Percentiles rank a stretch among this genome's conserved stretches.
Conservation (phyloP, 2,329 filamentous ascomycete genomes). For the Aspergillus chevalieri region DNA sequence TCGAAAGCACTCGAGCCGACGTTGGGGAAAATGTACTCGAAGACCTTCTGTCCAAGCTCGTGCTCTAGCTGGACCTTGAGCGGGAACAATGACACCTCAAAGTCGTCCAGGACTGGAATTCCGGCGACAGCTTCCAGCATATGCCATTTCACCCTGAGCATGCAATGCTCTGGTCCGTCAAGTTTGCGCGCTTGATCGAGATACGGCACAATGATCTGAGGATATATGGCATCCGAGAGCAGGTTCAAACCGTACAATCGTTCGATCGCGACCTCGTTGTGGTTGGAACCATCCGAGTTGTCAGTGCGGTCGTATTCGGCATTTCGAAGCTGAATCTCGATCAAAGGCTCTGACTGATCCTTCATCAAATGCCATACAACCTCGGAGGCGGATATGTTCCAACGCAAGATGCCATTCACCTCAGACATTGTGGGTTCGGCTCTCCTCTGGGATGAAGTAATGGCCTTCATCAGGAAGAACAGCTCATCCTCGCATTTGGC, state of each 20-base stretch:
- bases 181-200: slow-evolving; percentile 57
- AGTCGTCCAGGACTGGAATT: slow-evolving; percentile 94
- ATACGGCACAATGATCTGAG: slow-evolving; percentile 91
- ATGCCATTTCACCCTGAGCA: slow-evolving; percentile 93
- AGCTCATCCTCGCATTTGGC: slow-evolving; percentile 89
- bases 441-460: slow-evolving; percentile 89
- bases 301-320: slow-evolving; percentile 92
- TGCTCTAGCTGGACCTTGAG: slow-evolving; percentile 90
- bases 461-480: slow-evolving; percentile 99
- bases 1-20: slow-evolving; percentile 54
- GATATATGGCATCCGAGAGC: slow-evolving; percentile 83
- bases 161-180: slow-evolving; percentile 62
- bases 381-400: slow-evolving; percentile 89
- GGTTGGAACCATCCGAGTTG: slow-evolving; percentile 93
- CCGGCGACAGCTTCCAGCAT: slow-evolving; percentile 98
- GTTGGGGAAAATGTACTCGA: slow-evolving; percentile 95
- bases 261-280: slow-evolving; percentile 84
- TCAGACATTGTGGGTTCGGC: slow-evolving; percentile 60
- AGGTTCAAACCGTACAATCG: slow-evolving; percentile 85
- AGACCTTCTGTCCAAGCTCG: slow-evolving; percentile 84
- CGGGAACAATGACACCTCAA: slow-evolving; percentile 88
- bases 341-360: slow-evolving; percentile 77
- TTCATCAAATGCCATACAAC: slow-evolving; percentile 96
- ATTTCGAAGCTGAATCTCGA: slow-evolving; percentile 87
- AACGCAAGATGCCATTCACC: slow-evolving; percentile 74